Evolutionary conservation across 192 early-diverging fungal species (phyloP).

Genomic region (Mortierella hygrophila): DNA sequence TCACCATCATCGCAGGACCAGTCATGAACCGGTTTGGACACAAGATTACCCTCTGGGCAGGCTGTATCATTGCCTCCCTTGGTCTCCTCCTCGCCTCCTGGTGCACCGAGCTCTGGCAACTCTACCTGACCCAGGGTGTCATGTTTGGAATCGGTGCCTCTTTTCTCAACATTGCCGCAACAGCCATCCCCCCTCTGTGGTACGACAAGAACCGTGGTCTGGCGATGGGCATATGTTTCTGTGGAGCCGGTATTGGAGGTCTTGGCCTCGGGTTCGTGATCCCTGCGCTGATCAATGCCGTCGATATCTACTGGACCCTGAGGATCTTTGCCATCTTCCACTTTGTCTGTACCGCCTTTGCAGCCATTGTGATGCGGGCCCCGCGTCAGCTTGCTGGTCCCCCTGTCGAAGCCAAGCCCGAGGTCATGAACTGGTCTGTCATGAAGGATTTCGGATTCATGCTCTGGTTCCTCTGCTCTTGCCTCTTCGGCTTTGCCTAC

Average conservation of each 20-base stretch:
- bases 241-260: constrained; percentile 57
- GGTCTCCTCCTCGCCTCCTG: constrained; percentile 43
- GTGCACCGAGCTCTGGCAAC: constrained; percentile 47
- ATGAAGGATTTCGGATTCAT: constrained; percentile 30
- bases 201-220: constrained; percentile 55
- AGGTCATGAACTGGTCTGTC: constrained; percentile 31
- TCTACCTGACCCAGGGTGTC: constrained; percentile 53
- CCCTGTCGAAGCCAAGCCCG: not conserved
- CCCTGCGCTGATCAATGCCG: constrained; percentile 43
- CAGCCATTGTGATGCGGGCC: constrained; percentile 37
- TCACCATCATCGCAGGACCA: constrained; percentile 46
- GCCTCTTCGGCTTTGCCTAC: constrained; percentile 36
- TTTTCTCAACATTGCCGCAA: constrained; percentile 53
- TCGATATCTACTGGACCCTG: constrained; percentile 41
- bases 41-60: constrained; percentile 39
- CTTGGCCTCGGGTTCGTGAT: constrained; percentile 30
- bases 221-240: constrained; percentile 55
- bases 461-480: constrained; percentile 23
- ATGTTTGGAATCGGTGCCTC: constrained; percentile 59
- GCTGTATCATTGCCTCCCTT: constrained; percentile 29
- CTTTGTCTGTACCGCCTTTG: constrained; percentile 51
- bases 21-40: constrained; percentile 47
- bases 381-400: constrained; percentile 37
- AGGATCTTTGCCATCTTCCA: constrained; percentile 40
- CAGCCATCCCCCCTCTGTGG: constrained; percentile 51